phyloP scores from a whole-genome alignment of 768 basidiomycete species.

The Suillus ampliporus region DNA sequence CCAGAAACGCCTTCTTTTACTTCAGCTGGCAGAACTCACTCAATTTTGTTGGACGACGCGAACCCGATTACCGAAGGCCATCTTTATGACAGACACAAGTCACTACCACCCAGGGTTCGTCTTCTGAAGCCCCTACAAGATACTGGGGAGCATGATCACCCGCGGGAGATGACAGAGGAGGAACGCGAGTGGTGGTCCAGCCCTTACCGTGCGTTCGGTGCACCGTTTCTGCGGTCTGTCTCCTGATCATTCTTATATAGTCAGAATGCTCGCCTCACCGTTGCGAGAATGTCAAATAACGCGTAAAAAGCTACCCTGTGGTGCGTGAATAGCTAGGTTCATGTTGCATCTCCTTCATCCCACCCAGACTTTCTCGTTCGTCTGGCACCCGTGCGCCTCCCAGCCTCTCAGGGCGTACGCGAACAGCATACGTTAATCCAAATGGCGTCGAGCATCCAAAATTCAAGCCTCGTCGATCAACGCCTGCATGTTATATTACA shows the following conservation, averaged over 20 bases:
- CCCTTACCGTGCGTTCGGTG: constrained; percentile 65
- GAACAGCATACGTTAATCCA: constrained; percentile 43
- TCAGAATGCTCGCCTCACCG: constrained; percentile 75
- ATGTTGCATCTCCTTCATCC: constrained; percentile 9
- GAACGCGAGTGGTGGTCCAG: constrained; percentile 75
- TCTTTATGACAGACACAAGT: constrained; percentile 61
- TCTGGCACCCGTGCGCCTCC: constrained; percentile 53
- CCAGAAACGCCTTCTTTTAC: constrained; percentile 51
- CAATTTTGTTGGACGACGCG: constrained; percentile 61
- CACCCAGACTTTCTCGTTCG: constrained; percentile 69
- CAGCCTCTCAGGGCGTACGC: constrained; percentile 36
- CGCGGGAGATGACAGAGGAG: constrained; percentile 63
- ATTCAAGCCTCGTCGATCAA: constrained; percentile 54
- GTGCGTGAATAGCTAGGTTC: constrained; percentile 38
- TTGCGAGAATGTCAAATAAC: constrained; percentile 61
- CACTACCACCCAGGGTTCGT: constrained; percentile 53
- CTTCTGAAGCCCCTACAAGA: constrained; percentile 33
- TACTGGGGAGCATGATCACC: constrained; percentile 38
- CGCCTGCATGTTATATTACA: constrained; percentile 56
- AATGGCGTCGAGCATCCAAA: constrained; percentile 73
- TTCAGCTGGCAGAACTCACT: constrained; percentile 49
- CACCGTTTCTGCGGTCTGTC: constrained; percentile 3
- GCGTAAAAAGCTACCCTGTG: constrained; percentile 57
- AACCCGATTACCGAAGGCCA: constrained; percentile 62
- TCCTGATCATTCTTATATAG: constrained; percentile 39